Evolutionary conservation across 768 basidiomycete genomes (phyloP).

Genomic region (Tricholoma furcatifolium): DNA sequence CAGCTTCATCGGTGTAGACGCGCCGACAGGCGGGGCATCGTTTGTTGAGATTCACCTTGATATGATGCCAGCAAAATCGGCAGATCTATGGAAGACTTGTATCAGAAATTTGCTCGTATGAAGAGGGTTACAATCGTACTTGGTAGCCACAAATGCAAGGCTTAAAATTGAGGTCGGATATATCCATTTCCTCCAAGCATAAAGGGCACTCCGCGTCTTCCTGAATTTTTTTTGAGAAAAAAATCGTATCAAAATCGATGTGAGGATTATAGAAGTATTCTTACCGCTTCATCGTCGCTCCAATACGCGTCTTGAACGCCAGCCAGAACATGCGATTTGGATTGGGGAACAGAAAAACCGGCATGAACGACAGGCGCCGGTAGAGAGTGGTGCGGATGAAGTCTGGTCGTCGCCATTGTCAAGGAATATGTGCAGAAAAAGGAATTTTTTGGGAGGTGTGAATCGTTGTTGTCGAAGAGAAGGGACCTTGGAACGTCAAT

Average conservation of each 20-base stretch:
- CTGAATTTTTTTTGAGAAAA: conserved; percentile 38
- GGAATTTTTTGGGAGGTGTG: conserved; percentile 1
- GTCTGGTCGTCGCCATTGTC: conserved; percentile 52
- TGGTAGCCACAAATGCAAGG: conserved; percentile 99
- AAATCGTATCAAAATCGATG: conserved; percentile 13
- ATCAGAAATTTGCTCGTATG: conserved; percentile 5
- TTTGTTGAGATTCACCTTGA: conserved; percentile 93
- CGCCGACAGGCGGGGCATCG: conserved; percentile 96
- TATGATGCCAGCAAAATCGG: conserved; percentile 99
- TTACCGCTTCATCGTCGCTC: conserved; percentile 88
- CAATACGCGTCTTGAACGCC: conserved; percentile 96
- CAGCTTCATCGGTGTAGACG: conserved; percentile 87
- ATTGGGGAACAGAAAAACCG: conserved; percentile 69
- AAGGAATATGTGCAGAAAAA: background rate
- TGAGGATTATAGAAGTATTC: conserved; percentile 22
- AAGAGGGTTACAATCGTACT: conserved; percentile 38
- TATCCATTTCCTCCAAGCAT: conserved; percentile 98
- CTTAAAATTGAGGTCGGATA: conserved; percentile 98
- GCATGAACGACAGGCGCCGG: conserved; percentile 76
- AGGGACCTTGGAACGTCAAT: conserved; percentile 19
- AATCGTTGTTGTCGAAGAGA: conserved; percentile 10
- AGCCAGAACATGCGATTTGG: conserved; percentile 83
- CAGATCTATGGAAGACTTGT: conserved; percentile 69
- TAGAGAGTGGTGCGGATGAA: conserved; percentile 60
- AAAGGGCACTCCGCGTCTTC: conserved; percentile 98